Evolutionary conservation across 305 asterid species (phyloP).

Genomic region (Nicotiana rustica): DNA sequence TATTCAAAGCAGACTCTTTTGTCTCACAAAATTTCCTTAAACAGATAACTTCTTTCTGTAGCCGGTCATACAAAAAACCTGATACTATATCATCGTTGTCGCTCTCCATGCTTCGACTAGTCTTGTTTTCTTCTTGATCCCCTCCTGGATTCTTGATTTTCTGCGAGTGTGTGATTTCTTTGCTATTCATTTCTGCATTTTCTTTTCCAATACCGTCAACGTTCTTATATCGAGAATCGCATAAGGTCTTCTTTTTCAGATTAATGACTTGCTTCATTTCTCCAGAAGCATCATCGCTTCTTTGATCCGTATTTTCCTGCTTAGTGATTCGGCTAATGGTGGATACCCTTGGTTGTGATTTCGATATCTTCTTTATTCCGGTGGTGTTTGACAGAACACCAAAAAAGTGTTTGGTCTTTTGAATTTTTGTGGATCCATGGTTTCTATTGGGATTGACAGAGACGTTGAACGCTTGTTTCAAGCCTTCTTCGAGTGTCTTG

Average conservation of each 20-base stretch:
- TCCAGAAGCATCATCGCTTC: conserved; percentile 21
- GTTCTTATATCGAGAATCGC: conserved; percentile 66
- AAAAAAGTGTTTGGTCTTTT: conserved; percentile 58
- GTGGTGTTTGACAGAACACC: conserved; percentile 70
- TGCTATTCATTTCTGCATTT: conserved; percentile 51
- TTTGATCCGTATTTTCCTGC: conserved; percentile 42
- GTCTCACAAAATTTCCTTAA: conserved; percentile 69
- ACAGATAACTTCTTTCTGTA: conserved; percentile 82
- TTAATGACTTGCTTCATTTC: conserved; percentile 39
- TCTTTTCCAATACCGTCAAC: conserved; percentile 64
- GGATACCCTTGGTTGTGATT: conserved; percentile 72
- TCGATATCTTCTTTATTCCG: conserved; percentile 59
- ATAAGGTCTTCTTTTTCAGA: conserved; percentile 57
- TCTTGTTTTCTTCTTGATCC: conserved; percentile 46
- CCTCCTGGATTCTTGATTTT: conserved; percentile 39
- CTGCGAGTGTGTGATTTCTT: conserved; percentile 43
- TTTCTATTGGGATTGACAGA: conserved; percentile 36
- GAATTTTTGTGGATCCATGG: conserved; percentile 55
- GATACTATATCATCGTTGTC: conserved; percentile 72
- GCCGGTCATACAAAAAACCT: conserved; percentile 81
- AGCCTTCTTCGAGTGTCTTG: conserved; percentile 80
- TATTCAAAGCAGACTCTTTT: conserved; percentile 57
- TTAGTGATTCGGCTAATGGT: conserved; percentile 44
- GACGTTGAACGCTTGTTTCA: conserved; percentile 51
- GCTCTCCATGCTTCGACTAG: conserved; percentile 39